A percentile compares a stretch with the other conserved stretches of the same genome.
phyloP scores from a whole-genome alignment of 129 eudicot genomes.

The Saposhnikovia divaricata region DNA sequence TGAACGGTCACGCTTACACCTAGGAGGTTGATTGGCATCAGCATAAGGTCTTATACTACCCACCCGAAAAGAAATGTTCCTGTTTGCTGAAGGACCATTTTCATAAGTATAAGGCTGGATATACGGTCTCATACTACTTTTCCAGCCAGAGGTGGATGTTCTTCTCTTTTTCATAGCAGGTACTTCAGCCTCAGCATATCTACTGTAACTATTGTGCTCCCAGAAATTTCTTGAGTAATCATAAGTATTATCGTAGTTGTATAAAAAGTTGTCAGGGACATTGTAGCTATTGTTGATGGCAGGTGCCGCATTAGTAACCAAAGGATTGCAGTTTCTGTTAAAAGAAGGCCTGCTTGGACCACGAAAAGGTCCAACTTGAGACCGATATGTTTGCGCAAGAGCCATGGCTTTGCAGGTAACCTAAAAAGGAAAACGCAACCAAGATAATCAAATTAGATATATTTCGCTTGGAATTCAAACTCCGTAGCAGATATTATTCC shows the following conservation, averaged over 20 bases:
- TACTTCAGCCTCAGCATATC: constrained; percentile 1
- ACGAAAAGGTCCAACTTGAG: constrained; percentile 38
- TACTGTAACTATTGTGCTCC: constrained; percentile 24
- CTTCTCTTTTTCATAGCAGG: constrained; percentile 65
- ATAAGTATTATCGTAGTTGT: constrained; percentile 23
- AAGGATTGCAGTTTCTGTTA: constrained; percentile 31
- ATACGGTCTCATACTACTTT: constrained; percentile 38
- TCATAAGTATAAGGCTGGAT: constrained; percentile 20
- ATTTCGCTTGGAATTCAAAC: not conserved
- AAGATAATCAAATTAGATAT: not conserved
- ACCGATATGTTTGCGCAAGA: constrained; percentile 37
- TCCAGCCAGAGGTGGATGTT: constrained; percentile 46
- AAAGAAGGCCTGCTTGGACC: constrained; percentile 32
- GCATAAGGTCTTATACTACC: constrained; percentile 21
- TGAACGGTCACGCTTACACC: constrained; percentile 71
- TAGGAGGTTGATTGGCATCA: constrained; percentile 20
- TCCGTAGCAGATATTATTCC: not conserved
- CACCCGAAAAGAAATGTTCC: constrained; percentile 21
- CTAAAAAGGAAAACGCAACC: not conserved
- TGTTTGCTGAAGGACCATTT: constrained; percentile 18
- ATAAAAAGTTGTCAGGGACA: constrained; percentile 22
- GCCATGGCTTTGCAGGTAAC: constrained; percentile 49
- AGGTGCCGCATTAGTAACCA: constrained; percentile 19
- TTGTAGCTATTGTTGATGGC: constrained; percentile 19
- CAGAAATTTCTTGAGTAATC: constrained; percentile 25